Evolutionary conservation across 305 asterid species (phyloP).

Genomic region (Plantago coronopus): DNA sequence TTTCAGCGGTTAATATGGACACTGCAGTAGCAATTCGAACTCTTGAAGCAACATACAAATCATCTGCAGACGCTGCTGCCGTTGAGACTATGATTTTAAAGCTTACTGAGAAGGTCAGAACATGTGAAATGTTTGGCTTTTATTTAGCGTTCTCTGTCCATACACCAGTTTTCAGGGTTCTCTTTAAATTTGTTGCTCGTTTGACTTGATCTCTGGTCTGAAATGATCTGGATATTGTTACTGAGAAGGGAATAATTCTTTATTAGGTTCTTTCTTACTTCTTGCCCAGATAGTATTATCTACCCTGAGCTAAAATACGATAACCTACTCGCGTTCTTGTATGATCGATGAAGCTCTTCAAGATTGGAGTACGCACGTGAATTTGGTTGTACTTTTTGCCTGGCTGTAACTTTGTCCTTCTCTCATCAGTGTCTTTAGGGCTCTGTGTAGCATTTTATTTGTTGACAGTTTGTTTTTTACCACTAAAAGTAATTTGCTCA

Average conservation of each 20-base stretch:
- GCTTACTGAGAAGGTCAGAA: conserved; percentile 82
- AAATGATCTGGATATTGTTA: too few species aligned
- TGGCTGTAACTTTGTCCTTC: not conserved
- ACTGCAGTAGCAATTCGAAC: conserved; percentile 99
- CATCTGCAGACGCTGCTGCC: conserved; percentile 92
- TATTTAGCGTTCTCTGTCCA: too few species aligned
- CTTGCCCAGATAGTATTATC: not conserved
- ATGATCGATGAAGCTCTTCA: too few species aligned
- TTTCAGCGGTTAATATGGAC: conserved; percentile 96
- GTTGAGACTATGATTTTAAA: conserved; percentile 73
- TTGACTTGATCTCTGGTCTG: too few species aligned
- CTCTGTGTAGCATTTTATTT: not conserved
- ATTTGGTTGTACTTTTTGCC: too few species aligned
- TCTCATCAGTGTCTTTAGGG: not conserved
- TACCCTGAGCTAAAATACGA: too few species aligned
- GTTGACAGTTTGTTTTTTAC: not conserved
- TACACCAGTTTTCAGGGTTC: too few species aligned
- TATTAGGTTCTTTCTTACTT: not conserved
- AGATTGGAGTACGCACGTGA: not conserved
- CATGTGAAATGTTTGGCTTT: not conserved
- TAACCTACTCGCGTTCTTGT: too few species aligned
- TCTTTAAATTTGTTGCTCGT: too few species aligned
- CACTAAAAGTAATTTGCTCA: not conserved
- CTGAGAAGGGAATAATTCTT: too few species aligned
- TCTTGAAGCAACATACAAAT: conserved; percentile 86